Conservation (phyloP, 169 alveolate species). For the Amoebophrya sp. region DNA sequence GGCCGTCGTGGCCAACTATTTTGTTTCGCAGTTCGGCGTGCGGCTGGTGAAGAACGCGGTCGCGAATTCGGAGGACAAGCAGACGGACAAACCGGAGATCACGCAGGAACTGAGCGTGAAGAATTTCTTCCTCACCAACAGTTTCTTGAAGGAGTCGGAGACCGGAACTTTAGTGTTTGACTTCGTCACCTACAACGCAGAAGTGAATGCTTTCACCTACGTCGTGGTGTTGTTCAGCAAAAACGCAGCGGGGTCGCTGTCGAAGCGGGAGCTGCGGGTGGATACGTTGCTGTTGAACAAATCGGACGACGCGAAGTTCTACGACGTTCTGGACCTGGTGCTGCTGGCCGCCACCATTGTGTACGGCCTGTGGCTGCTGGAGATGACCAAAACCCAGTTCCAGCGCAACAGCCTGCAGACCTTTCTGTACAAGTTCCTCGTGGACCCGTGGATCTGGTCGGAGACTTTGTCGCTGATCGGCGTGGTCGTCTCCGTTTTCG, state of each 20-base stretch:
- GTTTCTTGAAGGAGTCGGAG: background rate
- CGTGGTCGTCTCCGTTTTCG: background rate
- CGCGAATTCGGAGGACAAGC: background rate
- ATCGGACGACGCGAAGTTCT: background rate
- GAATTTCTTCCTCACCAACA: background rate
- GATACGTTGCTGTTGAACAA: background rate
- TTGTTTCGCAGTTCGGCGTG: background rate
- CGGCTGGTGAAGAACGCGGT: background rate
- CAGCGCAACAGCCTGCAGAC: background rate
- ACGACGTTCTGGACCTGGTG: background rate
- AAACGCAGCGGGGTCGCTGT: background rate
- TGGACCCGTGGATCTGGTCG: background rate
- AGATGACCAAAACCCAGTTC: too few relatives aligned
- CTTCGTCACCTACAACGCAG: background rate
- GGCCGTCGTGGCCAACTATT: too few relatives aligned
- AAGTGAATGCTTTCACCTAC: background rate
- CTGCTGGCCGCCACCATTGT: background rate
- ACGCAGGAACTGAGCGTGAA: background rate
- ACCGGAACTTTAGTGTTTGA: background rate
- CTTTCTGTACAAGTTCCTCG: background rate
- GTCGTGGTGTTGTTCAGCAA: background rate
- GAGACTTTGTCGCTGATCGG: background rate
- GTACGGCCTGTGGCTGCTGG: background rate
- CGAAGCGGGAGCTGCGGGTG: background rate
- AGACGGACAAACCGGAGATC: background rate